Base-by-base conservation (phyloP, 108 stramenopile genomes). In the Nitzschia sp. region DNA sequence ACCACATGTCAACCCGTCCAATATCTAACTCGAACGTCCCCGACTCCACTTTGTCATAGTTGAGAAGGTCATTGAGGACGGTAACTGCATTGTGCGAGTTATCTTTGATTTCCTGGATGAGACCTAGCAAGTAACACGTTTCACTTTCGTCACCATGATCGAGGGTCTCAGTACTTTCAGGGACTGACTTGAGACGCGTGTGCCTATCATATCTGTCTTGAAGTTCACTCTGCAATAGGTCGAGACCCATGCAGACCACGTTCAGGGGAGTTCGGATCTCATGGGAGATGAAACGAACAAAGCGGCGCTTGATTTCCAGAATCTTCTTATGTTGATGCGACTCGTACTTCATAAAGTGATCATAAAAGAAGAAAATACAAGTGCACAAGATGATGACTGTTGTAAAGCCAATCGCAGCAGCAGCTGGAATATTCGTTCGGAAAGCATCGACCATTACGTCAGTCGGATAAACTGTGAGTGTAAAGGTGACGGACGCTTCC, bases 261-360 rank as follows among this genome's bases (percentile, higher is more conserved):
- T 84, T 84, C 33, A 84, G 56, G 8, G 83, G 83, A 18, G 79
- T 80, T 19, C 83, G 78, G 13, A 84, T 71, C 54, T 84, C 83
- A 31, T 81, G 79, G 2, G 75, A 76, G 18, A 82, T 59, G 58
- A 73, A 81, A 15, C 76, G 71, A 3, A 81, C 72, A 55, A 77
- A 81, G 1, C 62, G 64, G 0, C 80, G 75, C 62, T 81, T 81
- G 1, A 67, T 61, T 27, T 81, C 76, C 9, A 81, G 59, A 23
- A 81, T 24, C 24, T 56, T 21, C 1, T 54, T 38, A 34, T 64
- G 58, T 34, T 71, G 72, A 28, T 30, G 25, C 31, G 73, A 63
- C 33, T 77, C 81, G 0, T 61, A 61, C 3, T 60, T 65, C 32
- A 82, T 68, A 27, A 77, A 82, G 54, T 35, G 75, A 53, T 82